phyloP scores from a whole-genome alignment of 2,329 filamentous ascomycete genomes.

The Phyllosticta capitalensis region DNA sequence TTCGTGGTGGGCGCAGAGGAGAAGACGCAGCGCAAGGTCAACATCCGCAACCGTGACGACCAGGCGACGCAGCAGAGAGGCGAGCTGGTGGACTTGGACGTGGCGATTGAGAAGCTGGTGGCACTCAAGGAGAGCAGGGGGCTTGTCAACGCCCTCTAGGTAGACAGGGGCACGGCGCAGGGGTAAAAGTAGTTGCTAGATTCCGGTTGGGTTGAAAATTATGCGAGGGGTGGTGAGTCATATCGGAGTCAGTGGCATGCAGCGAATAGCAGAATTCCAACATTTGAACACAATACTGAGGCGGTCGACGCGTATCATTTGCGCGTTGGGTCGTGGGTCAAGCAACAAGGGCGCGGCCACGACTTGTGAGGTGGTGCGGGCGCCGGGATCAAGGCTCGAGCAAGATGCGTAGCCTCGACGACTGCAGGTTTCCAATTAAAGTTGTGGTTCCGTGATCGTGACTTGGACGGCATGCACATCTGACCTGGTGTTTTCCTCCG shows the following conservation, averaged over 20 bases:
- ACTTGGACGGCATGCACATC: not conserved
- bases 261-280: not conserved
- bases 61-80: conserved; percentile 53
- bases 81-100: conserved; percentile 50
- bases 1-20: conserved; percentile 60
- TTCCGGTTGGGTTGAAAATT: not conserved
- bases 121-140: conserved; percentile 36
- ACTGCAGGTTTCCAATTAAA: not conserved
- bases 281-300: not conserved
- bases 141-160: conserved; percentile 22
- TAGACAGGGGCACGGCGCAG: not conserved
- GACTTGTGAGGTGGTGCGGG: not conserved
- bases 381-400: not conserved
- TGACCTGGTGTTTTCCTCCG: not conserved
- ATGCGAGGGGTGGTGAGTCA: not conserved
- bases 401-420: not conserved
- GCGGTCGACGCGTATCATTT: not conserved
- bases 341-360: not conserved
- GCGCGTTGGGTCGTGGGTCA: not conserved
- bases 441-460: not conserved
- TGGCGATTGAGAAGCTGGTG: conserved; percentile 45
- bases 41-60: conserved; percentile 56
- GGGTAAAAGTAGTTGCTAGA: not conserved
- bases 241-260: not conserved
- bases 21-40: conserved; percentile 49